Conservation (phyloP, 345 rosid genomes). For the Dovyalis caffra region DNA sequence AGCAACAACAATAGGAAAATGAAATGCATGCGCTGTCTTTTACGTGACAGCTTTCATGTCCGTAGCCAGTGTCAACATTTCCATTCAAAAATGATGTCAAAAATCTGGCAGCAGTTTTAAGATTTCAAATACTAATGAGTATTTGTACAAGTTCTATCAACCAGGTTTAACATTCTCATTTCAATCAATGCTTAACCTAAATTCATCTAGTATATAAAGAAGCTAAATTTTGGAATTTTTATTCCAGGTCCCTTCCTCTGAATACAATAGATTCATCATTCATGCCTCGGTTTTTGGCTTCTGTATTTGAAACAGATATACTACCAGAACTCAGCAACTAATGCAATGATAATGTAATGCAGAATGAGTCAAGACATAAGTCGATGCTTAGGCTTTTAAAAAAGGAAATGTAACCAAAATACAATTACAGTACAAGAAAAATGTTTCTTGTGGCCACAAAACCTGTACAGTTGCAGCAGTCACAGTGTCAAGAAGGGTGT, state of each 20-base stretch:
- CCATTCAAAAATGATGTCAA: neutral
- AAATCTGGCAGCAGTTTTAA: neutral
- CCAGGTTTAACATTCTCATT: neutral
- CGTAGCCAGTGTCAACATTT: neutral
- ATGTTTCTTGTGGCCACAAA: neutral
- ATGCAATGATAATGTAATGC: neutral
- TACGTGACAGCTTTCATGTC: neutral
- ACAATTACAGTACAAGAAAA: neutral
- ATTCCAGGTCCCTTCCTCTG: neutral
- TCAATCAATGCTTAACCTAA: neutral
- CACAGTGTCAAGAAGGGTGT: slow-evolving; percentile 80
- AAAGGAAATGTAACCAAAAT: neutral
- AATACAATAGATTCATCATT: neutral
- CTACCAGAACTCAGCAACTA: neutral
- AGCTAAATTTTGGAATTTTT: neutral
- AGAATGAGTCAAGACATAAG: neutral
- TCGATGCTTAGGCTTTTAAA: neutral
- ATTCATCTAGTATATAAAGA: neutral
- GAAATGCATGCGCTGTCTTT: neutral
- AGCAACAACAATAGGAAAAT: neutral
- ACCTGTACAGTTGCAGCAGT: slow-evolving; percentile 99
- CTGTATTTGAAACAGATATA: neutral
- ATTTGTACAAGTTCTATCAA: neutral
- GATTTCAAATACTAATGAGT: neutral
- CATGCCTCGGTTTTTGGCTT: neutral